Conservation (phyloP, 1,284 basidiomycete species). For the Heterobasidion occidentale region DNA sequence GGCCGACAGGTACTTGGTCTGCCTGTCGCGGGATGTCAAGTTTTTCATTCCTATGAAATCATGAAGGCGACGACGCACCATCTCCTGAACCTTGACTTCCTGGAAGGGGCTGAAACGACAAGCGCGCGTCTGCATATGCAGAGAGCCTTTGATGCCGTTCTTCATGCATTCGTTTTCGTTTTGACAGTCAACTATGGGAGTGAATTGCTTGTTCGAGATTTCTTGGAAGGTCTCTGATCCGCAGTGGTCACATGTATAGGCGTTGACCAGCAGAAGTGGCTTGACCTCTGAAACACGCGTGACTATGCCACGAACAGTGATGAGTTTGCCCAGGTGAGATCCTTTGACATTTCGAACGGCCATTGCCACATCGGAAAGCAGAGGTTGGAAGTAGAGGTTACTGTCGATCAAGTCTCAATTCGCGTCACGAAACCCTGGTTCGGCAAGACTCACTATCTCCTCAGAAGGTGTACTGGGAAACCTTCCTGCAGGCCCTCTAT, state of each 20-base stretch:
- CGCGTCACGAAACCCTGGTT: neutral
- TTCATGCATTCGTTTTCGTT: conserved; percentile 77
- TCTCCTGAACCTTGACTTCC: conserved; percentile 98
- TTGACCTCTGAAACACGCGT: conserved; percentile 99
- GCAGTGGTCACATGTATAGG: conserved; percentile 97
- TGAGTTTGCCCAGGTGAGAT: conserved; percentile 80
- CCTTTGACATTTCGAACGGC: conserved; percentile 92
- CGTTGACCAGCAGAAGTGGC: conserved; percentile 93
- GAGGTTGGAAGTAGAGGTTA: conserved; percentile 90
- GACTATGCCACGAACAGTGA: conserved; percentile 96
- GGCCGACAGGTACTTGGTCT: conserved; percentile 98
- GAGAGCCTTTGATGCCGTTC: conserved; percentile 83
- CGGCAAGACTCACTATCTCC: conserved; percentile 75
- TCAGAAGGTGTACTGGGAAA: conserved; percentile 86
- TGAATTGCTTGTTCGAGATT: conserved; percentile 89
- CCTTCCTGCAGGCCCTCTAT: conserved; percentile 60
- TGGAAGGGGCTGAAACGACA: conserved; percentile 98
- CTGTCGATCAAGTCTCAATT: conserved; percentile 34
- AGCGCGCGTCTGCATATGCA: conserved; percentile 97
- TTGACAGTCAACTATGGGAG: conserved; percentile 84
- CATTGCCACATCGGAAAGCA: conserved; percentile 64
- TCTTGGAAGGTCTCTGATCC: conserved; percentile 99
- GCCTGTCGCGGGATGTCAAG: conserved; percentile 43
- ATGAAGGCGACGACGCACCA: conserved; percentile 46
- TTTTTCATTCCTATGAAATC: neutral